These are phyloP conservation scores for Tarenaya hassleriana DNA, from an alignment of 345 rosid genomes.

Conservation along the genomic window DNA sequence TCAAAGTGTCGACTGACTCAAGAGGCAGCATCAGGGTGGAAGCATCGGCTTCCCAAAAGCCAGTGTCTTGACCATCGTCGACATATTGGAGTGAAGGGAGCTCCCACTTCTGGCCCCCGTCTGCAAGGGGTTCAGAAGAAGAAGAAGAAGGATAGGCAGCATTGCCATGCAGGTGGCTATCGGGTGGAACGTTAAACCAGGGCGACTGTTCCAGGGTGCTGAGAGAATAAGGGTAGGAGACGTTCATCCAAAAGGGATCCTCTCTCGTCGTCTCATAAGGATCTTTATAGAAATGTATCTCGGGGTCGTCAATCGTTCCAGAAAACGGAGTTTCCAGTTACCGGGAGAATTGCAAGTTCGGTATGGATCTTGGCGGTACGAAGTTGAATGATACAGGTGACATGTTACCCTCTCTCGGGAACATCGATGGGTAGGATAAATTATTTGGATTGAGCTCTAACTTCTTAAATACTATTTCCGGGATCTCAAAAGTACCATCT, in stretches of 20 bases:
- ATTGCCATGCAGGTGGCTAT: constrained; percentile 38
- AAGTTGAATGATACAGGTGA: no score
- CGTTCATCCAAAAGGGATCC: constrained; percentile 2
- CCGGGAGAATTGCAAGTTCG: no score
- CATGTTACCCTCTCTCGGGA: no score
- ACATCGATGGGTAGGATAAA: not conserved
- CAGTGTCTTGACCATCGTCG: constrained; percentile 31
- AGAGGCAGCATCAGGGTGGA: constrained; percentile 30
- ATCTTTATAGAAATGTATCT: no score
- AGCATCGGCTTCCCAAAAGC: no score
- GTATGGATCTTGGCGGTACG: no score
- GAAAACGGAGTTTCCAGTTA: constrained; percentile 5
- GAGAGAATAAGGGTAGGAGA: constrained; percentile 20
- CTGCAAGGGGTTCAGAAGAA: constrained; percentile 38
- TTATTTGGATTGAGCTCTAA: constrained; percentile 35
- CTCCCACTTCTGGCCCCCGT: constrained; percentile 44
- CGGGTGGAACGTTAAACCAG: constrained; percentile 23
- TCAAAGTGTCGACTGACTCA: constrained; percentile 43
- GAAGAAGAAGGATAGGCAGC: constrained; percentile 36
- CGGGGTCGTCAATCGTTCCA: no score
- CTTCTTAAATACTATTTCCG: constrained; percentile 38
- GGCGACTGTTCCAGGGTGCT: constrained; percentile 19
- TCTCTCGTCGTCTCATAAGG: no score
- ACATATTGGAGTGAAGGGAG: constrained; percentile 73
- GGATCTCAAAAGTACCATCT: constrained; percentile 36